Percentiles rank a stretch among this genome's conserved stretches.
phyloP scores from a whole-genome alignment of 148 eudicot genomes.

The Amaranthus palmeri region DNA sequence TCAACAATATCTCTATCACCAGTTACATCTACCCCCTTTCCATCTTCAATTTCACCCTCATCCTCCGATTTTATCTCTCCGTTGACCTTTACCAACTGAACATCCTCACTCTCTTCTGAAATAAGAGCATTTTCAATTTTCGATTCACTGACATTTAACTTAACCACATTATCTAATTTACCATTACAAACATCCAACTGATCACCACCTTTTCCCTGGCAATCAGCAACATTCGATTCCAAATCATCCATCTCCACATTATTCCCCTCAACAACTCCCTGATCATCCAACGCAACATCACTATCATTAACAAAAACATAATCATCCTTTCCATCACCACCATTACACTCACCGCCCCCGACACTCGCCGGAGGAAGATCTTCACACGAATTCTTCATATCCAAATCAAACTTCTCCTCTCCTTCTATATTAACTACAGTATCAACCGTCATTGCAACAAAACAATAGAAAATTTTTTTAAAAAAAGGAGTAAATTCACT shows the following conservation, averaged over 20 bases:
- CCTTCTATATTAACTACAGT: slow-evolving; percentile 26
- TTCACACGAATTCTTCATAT: slow-evolving; percentile 43
- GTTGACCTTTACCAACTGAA: neutral
- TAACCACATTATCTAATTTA: slow-evolving; percentile 3
- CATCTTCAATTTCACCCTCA: slow-evolving; percentile 7
- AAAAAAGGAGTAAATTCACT: neutral
- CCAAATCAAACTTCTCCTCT: slow-evolving; percentile 38
- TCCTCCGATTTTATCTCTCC: slow-evolving; percentile 18
- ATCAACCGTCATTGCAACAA: slow-evolving; percentile 36
- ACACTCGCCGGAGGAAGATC: slow-evolving; percentile 31
- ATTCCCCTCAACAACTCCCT: slow-evolving; percentile 13
- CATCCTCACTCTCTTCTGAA: slow-evolving; percentile 6
- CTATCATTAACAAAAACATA: slow-evolving; percentile 42
- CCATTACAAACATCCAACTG: neutral
- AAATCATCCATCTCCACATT: slow-evolving; percentile 12
- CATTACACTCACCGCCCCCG: slow-evolving; percentile 23
- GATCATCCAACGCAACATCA: slow-evolving; percentile 33
- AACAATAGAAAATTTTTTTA: neutral
- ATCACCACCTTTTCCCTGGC: slow-evolving; percentile 6
- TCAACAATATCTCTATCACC: slow-evolving; percentile 11
- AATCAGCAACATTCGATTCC: slow-evolving; percentile 7
- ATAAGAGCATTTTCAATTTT: neutral
- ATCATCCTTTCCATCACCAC: slow-evolving; percentile 36
- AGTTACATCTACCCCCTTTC: slow-evolving; percentile 5
- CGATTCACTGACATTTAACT: slow-evolving; percentile 1